Evolutionary conservation across 306 rosid species (phyloP).

Genomic region (Aeschynomene evenia): DNA sequence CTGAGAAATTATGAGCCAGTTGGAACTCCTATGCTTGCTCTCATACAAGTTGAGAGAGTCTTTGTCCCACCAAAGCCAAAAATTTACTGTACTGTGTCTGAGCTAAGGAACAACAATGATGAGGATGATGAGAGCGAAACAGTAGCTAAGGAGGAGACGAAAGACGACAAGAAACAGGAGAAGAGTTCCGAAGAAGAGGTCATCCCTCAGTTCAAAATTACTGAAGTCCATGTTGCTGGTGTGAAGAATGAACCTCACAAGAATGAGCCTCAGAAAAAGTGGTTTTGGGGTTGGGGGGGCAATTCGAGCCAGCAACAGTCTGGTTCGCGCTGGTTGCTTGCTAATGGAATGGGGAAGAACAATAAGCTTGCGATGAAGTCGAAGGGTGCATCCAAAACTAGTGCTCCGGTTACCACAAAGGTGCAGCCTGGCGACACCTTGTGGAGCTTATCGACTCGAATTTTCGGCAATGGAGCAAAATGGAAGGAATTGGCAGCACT

Average conservation of each 20-base stretch:
- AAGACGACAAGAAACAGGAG: constrained; percentile 45
- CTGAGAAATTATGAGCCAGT: constrained; percentile 80
- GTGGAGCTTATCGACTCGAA: constrained; percentile 81
- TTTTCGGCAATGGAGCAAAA: constrained; percentile 53
- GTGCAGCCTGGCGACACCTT: constrained; percentile 74
- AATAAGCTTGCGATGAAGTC: constrained; percentile 67
- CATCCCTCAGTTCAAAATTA: constrained; percentile 71
- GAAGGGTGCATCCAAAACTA: constrained; percentile 54
- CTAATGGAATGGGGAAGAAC: constrained; percentile 84
- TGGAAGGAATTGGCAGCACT: constrained; percentile 61
- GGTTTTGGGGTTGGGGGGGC: constrained; percentile 91
- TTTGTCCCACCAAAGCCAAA: constrained; percentile 80
- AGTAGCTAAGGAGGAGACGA: constrained; percentile 37
- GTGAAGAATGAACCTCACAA: constrained; percentile 34
- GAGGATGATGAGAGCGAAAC: constrained; percentile 51
- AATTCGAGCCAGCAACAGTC: constrained; percentile 68
- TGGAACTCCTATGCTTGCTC: constrained; percentile 93
- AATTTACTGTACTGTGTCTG: constrained; percentile 60
- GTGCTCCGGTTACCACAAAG: constrained; percentile 50
- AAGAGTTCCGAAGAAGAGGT: constrained; percentile 49
- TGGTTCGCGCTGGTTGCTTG: constrained; percentile 91
- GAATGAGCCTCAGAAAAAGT: constrained; percentile 46
- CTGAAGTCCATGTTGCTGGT: constrained; percentile 88
- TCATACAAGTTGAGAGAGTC: constrained; percentile 89
- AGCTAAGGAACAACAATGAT: constrained; percentile 35